These are phyloP conservation scores for Setaria italica DNA, from an alignment of 202 grass and related monocot species.

Conservation along the genomic window DNA sequence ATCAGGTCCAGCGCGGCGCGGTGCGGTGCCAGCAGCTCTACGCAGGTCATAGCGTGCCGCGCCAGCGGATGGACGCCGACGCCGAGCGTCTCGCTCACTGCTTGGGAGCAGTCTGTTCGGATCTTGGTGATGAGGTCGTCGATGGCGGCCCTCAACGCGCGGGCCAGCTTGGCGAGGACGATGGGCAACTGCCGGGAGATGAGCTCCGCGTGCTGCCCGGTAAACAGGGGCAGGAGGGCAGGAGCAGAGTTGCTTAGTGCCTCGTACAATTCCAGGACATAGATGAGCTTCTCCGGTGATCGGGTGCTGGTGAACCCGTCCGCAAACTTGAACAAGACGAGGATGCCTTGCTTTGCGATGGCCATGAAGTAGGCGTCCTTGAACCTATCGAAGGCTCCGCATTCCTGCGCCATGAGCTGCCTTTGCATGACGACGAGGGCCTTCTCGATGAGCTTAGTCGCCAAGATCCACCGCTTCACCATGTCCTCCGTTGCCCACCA, in stretches of 20 bases:
- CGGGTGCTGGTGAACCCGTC: slow-evolving; percentile 30
- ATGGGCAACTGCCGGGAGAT: slow-evolving; percentile 23
- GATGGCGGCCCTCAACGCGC: background rate
- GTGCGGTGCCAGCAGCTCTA: slow-evolving; percentile 26
- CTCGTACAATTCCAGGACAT: slow-evolving; percentile 40
- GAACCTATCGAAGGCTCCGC: slow-evolving; percentile 41
- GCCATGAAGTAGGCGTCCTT: slow-evolving; percentile 40
- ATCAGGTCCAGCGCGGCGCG: background rate
- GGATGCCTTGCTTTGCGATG: slow-evolving; percentile 25
- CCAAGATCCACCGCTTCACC: slow-evolving; percentile 44
- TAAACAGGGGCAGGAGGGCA: background rate
- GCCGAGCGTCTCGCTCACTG: too few relatives aligned
- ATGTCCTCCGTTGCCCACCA: slow-evolving; percentile 47
- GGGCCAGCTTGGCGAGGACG: slow-evolving; percentile 36
- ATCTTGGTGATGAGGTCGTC: slow-evolving; percentile 4
- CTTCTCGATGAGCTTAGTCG: slow-evolving; percentile 35
- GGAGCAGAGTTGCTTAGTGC: slow-evolving; percentile 12
- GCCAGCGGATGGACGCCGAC: slow-evolving; percentile 30
- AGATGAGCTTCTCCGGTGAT: slow-evolving; percentile 42
- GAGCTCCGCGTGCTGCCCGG: slow-evolving; percentile 9
- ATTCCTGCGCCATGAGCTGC: slow-evolving; percentile 26
- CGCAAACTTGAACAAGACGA: slow-evolving; percentile 34
- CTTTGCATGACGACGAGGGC: slow-evolving; percentile 34
- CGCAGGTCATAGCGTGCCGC: slow-evolving; percentile 27
- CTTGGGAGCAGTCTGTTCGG: background rate